Evolutionary conservation across 805 yeast species (phyloP), one percentile per base, ranked within the genome.

Genomic region (Pichia nakasei): DNA sequence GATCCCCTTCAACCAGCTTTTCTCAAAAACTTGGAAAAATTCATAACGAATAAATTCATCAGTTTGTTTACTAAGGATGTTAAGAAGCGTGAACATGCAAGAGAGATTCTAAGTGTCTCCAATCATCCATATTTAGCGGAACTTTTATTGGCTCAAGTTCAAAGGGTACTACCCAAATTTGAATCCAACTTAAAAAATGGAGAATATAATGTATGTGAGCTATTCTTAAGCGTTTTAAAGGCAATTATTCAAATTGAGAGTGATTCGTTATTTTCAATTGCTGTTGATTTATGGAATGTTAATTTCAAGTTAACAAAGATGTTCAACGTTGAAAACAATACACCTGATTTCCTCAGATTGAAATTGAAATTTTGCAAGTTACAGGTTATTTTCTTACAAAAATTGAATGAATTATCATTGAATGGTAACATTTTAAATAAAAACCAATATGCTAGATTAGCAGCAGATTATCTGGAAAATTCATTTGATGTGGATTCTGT

Each of bases 81-180:
- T 9, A 56, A 46, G 5, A 69, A 80, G 0, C 69, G 94, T 48
- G 93, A 85, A 37, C 76, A 78, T 35, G 74, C 85, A 2, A 76
- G 81, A 48, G 95, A 85, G 50, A 78, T 85, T 2, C 60, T 87
- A 37, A 76, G 64, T 44, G 60, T 60, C 22, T 58, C 63, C 7
- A 48, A 60, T 38, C 80, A 83, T 62, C 76, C 87, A 12, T 66
- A 42, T 35, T 44, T 59, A n/a, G 52, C 58, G 45, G 61, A 57
- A 4, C 11, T 53, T 2, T 41, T 57, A 22, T 22, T 61, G 20
- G 48, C 51, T 2, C 45, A 59, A n/a, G 38, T 58, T 5, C 19
- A 43, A n/a, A 49, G 48, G 19, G 49, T 50, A 31, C 46, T 55
- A 17, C 48, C 51, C 40, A 46, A 53, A 22, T 61, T 63, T 45